Evolutionary conservation across 768 basidiomycete genomes (phyloP).

Genomic region (Scleroderma citrinum): DNA sequence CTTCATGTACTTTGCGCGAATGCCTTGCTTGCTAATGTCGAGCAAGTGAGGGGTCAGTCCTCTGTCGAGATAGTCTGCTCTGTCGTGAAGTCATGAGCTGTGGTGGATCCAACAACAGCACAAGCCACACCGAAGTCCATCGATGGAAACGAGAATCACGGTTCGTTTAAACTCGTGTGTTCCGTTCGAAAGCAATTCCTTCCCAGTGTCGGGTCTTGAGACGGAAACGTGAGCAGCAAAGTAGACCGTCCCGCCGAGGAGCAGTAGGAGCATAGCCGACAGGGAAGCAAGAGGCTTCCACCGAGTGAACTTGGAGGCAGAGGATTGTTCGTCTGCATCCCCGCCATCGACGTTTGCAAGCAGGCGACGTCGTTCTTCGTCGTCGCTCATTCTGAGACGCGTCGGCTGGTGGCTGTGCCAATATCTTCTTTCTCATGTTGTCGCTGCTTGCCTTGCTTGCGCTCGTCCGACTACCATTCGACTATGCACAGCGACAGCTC

Average conservation of each 20-base stretch:
- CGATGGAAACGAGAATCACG: conserved; percentile 80
- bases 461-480: conserved; percentile 8
- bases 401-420: conserved; percentile 22
- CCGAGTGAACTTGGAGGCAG: not conserved
- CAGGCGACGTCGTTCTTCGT: conserved; percentile 23
- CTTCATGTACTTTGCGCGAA: conserved; percentile 83
- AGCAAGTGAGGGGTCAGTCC: conserved; percentile 81
- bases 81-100: conserved; percentile 22
- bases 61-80: conserved; percentile 83
- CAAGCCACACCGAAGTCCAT: conserved; percentile 62
- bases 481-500: conserved; percentile 18
- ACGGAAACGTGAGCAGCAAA: not conserved
- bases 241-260: conserved; percentile 9
- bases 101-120: not conserved
- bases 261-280: conserved; percentile 9
- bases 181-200: conserved; percentile 61
- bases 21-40: conserved; percentile 71
- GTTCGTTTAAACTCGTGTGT: conserved; percentile 80
- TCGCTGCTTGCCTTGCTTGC: conserved; percentile 6
- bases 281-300: conserved; percentile 9
- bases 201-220: conserved; percentile 3
- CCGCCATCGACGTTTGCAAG: conserved; percentile 11
- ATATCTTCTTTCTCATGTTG: not conserved
- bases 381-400: not conserved
- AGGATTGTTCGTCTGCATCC: conserved; percentile 1